phyloP scores from a whole-genome alignment of 192 early-diverging fungal species.

The Coemansia sp. region DNA sequence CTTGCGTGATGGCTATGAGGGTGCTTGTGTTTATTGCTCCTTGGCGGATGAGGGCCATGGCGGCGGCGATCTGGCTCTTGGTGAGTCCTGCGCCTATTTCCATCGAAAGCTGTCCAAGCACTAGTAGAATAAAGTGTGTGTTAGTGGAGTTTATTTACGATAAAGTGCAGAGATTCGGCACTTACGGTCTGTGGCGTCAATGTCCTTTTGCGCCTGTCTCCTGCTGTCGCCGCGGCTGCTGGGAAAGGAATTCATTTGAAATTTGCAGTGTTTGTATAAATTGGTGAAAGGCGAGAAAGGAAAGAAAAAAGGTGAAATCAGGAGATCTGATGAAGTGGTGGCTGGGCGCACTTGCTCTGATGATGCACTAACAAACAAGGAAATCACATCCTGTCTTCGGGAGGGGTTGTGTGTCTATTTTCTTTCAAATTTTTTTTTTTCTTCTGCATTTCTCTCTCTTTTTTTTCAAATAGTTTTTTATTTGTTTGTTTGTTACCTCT shows the following conservation, averaged over 20 bases:
- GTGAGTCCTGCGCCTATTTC: conserved; percentile 43
- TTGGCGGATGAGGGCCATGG: conserved; percentile 38
- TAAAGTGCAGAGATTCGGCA: neutral
- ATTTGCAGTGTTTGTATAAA: neutral
- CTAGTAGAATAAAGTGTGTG: conserved; percentile 11
- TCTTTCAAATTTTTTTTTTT: neutral
- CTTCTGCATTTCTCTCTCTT: neutral
- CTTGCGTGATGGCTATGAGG: conserved; percentile 45
- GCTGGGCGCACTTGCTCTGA: neutral
- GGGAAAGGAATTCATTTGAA: conserved; percentile 1
- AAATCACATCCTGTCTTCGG: too few species aligned
- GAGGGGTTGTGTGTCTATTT: neutral
- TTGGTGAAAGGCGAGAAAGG: neutral
- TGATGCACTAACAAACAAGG: neutral
- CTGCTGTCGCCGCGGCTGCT: neutral
- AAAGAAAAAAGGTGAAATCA: neutral
- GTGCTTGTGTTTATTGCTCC: conserved; percentile 48
- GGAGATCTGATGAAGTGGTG: neutral
- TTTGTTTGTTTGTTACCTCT: neutral
- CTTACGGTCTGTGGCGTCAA: neutral
- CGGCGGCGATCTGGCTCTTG: conserved; percentile 38
- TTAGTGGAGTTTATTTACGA: neutral
- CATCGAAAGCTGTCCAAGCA: conserved; percentile 30
- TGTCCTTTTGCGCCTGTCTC: neutral
- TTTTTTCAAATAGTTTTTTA: conserved; percentile 5